Conservation (phyloP, 495 filamentous ascomycete genomes). For the Lophiostoma macrostomum region DNA sequence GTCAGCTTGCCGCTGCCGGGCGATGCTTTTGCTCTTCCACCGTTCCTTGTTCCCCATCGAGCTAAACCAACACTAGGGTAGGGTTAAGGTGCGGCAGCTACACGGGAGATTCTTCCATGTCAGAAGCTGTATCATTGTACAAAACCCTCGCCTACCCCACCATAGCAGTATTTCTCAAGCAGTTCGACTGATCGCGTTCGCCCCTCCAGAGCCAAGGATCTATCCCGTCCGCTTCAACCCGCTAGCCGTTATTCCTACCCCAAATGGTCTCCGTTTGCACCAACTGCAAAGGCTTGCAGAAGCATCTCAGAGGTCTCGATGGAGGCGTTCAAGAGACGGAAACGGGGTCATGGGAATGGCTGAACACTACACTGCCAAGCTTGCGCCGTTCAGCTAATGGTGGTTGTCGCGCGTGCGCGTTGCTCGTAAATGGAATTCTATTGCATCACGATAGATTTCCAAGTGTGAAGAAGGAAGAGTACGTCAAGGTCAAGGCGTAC, state of each 20-base stretch:
- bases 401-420: slow-evolving; percentile 30
- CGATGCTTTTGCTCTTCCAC: too few species aligned
- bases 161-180: not conserved
- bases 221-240: not conserved
- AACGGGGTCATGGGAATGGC: not conserved
- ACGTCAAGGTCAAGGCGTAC: slow-evolving; percentile 18
- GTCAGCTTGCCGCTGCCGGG: not conserved
- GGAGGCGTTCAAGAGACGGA: slow-evolving; percentile 12
- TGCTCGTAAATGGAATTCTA: slow-evolving; percentile 26
- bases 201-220: slow-evolving; percentile 6
- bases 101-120: not conserved
- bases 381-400: slow-evolving; percentile 21
- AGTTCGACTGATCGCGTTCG: not conserved
- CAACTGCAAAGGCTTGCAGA: slow-evolving; percentile 28
- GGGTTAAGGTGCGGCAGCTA: not conserved
- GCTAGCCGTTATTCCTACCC: slow-evolving; percentile 1
- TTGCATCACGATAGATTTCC: slow-evolving; percentile 29
- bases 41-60: too few species aligned
- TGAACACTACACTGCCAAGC: slow-evolving; percentile 23
- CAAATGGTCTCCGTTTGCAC: slow-evolving; percentile 30
- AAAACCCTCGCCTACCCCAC: slow-evolving; percentile 18
- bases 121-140: slow-evolving; percentile 1
- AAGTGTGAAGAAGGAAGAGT: slow-evolving; percentile 16
- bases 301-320: slow-evolving; percentile 11
- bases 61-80: too few species aligned